Evolutionary conservation across 2,329 filamentous ascomycete species (phyloP).

Genomic region (Cercospora brassicicola): DNA sequence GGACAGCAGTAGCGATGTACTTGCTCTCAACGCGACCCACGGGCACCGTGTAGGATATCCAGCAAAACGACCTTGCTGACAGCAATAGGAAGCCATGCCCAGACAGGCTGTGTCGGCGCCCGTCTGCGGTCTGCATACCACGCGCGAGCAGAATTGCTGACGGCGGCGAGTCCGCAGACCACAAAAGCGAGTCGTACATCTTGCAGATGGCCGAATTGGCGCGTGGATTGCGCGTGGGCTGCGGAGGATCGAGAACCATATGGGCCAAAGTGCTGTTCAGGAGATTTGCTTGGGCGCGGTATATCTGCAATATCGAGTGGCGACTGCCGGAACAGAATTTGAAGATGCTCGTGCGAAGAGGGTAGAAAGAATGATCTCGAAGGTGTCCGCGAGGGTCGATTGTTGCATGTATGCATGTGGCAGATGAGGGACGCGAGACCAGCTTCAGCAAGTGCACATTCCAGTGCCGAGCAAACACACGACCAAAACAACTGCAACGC

Average conservation of each 20-base stretch:
- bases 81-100: not conserved
- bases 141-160: not conserved
- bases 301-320: not conserved
- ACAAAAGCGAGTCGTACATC: not conserved
- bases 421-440: not conserved
- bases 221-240: not conserved
- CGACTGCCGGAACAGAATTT: not conserved
- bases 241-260: not conserved
- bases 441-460: conserved; percentile 1
- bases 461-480: conserved; percentile 5
- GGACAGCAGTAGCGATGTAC: not conserved
- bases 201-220: not conserved
- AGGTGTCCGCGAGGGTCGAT: not conserved
- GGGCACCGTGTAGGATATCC: not conserved
- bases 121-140: not conserved
- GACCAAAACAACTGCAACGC: conserved; percentile 4
- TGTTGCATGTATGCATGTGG: not conserved
- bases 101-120: not conserved
- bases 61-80: not conserved
- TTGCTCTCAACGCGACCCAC: not conserved
- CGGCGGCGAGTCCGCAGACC: not conserved
- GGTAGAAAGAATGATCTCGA: not conserved
- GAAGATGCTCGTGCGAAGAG: not conserved
- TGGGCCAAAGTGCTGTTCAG: not conserved
- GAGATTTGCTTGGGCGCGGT: not conserved